Conservation (phyloP, 441 rosid species). For the Arabidopsis hybrid region DNA sequence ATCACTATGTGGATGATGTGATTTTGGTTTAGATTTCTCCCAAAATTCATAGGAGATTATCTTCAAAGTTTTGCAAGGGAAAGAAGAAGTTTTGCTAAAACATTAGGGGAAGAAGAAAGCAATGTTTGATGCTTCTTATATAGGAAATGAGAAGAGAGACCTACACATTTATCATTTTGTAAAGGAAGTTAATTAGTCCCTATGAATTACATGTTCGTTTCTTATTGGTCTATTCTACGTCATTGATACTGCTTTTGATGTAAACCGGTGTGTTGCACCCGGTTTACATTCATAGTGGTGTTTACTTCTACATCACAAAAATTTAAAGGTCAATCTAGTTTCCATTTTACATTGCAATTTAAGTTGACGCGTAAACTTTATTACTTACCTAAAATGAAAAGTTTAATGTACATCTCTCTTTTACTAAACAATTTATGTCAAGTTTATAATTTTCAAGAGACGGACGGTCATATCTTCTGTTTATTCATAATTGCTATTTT, state of each 20-base stretch:
- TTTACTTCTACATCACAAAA: neutral
- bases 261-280: neutral
- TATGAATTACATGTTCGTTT: neutral
- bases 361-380: neutral
- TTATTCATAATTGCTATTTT: neutral
- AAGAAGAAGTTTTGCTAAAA: neutral
- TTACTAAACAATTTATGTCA: neutral
- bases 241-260: neutral
- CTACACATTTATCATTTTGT: neutral
- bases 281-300: neutral
- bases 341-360: neutral
- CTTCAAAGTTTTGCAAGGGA: neutral
- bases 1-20: conserved; percentile 12
- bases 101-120: neutral
- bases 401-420: neutral
- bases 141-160: neutral
- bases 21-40: neutral
- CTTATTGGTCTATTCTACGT: neutral
- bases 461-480: neutral
- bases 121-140: neutral
- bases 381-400: neutral
- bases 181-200: neutral
- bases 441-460: neutral
- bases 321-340: too few species aligned
- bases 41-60: neutral